phyloP scores from a whole-genome alignment of 331 rosid genomes.

The Acacia concinna region DNA sequence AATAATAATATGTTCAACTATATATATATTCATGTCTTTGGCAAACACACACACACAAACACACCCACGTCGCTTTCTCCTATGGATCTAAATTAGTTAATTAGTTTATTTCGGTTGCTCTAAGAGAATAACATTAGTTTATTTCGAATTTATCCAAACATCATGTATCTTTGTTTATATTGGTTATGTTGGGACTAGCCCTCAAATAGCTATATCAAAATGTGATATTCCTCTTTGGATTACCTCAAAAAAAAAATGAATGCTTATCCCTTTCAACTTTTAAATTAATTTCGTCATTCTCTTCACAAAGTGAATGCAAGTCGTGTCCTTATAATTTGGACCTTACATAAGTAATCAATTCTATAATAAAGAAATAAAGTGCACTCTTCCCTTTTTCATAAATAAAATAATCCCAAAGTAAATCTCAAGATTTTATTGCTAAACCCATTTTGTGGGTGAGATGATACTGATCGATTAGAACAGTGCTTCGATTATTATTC shows the following conservation, averaged over 20 bases:
- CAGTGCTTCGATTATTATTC: conserved; percentile 25
- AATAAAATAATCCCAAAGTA: conserved; percentile 34
- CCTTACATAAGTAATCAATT: conserved; percentile 23
- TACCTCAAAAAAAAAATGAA: background rate
- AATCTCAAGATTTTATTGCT: conserved; percentile 27
- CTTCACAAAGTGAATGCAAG: conserved; percentile 29
- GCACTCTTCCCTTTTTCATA: conserved; percentile 27
- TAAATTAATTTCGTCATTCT: conserved; percentile 1
- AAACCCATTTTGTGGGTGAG: conserved; percentile 10
- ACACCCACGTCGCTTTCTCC: background rate
- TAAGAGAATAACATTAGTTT: background rate
- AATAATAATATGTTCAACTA: background rate
- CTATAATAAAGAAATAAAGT: conserved; percentile 21
- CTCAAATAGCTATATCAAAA: background rate
- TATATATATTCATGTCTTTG: background rate
- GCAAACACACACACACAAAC: background rate
- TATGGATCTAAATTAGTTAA: background rate
- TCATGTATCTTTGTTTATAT: background rate
- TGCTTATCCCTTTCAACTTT: conserved; percentile 19
- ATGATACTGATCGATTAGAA: conserved; percentile 16
- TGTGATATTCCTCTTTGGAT: conserved; percentile 23
- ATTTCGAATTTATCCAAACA: background rate
- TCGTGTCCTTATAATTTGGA: conserved; percentile 24
- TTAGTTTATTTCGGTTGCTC: background rate
- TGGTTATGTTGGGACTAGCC: background rate